Percentiles rank a stretch among this genome's conserved stretches.
Conservation (phyloP, 176 grass and related monocot genomes). For the Oryza glaberrima region DNA sequence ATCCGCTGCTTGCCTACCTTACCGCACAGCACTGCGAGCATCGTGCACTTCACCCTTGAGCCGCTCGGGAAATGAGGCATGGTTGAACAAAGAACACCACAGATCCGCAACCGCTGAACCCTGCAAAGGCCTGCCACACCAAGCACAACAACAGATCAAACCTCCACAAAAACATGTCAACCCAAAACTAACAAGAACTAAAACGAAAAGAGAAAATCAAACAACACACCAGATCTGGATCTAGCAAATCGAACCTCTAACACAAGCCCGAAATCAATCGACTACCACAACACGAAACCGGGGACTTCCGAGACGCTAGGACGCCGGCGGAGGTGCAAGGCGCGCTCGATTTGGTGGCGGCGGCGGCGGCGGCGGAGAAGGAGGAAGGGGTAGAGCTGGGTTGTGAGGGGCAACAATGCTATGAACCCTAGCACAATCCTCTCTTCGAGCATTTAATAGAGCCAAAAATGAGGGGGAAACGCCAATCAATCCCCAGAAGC, state of each 20-base stretch:
- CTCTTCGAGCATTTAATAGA: background rate
- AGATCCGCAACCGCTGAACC: background rate
- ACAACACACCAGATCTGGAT: background rate
- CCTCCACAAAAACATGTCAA: background rate
- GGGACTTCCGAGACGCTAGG: background rate
- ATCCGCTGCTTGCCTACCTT: slow-evolving; percentile 26
- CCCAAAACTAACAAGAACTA: background rate
- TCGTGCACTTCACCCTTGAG: slow-evolving; percentile 29
- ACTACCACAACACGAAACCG: background rate
- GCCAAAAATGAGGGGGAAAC: background rate
- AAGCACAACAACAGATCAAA: background rate
- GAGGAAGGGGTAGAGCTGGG: background rate
- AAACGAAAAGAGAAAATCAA: background rate
- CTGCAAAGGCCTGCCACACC: slow-evolving; percentile 16
- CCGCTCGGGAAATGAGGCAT: slow-evolving; percentile 55
- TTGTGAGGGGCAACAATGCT: background rate
- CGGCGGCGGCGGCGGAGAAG: background rate
- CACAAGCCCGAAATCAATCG: slow-evolving; percentile 19
- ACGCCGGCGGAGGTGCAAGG: background rate
- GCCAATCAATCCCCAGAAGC: background rate
- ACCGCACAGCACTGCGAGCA: slow-evolving; percentile 63
- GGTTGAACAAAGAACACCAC: background rate
- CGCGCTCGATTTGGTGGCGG: slow-evolving; percentile 25
- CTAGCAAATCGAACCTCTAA: background rate
- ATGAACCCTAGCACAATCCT: slow-evolving; percentile 31